Conservation (phyloP, 2,329 filamentous ascomycete genomes). For the Aspergillus melleus region DNA sequence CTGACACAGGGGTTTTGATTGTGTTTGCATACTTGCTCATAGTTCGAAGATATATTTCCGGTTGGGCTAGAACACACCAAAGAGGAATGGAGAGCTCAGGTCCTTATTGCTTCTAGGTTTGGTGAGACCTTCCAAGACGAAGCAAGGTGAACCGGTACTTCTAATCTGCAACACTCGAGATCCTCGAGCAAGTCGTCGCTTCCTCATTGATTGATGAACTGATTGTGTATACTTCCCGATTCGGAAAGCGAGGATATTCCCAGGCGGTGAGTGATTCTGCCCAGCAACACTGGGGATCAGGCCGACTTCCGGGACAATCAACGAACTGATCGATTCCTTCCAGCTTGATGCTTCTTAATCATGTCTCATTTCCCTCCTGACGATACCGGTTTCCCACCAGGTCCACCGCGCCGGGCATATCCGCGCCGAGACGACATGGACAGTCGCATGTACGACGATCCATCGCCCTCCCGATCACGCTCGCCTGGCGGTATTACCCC, state of each 20-base stretch:
- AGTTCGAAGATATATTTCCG: too few species aligned
- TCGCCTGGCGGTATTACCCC: slow-evolving; percentile 47
- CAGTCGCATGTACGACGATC: slow-evolving; percentile 50
- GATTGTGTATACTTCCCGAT: neutral
- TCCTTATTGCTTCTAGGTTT: too few species aligned
- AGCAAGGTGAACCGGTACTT: too few species aligned
- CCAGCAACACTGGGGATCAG: neutral
- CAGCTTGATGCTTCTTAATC: slow-evolving; percentile 12
- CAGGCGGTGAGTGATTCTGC: slow-evolving; percentile 23
- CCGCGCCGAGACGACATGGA: slow-evolving; percentile 39
- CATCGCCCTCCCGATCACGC: slow-evolving; percentile 41
- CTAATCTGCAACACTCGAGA: too few species aligned
- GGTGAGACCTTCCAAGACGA: too few species aligned
- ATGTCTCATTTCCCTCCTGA: slow-evolving; percentile 33
- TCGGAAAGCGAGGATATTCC: neutral
- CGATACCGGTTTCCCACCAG: slow-evolving; percentile 27
- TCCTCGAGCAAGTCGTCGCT: too few species aligned
- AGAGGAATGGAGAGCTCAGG: too few species aligned
- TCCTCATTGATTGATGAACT: too few species aligned
- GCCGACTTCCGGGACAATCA: neutral
- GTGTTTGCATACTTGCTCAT: too few species aligned
- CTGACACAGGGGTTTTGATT: too few species aligned
- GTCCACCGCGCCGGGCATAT: slow-evolving; percentile 24
- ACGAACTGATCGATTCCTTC: slow-evolving; percentile 3
- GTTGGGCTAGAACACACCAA: too few species aligned